Conservation (phyloP, 192 early-diverging fungal genomes). For the Umbelopsis isabellina region DNA sequence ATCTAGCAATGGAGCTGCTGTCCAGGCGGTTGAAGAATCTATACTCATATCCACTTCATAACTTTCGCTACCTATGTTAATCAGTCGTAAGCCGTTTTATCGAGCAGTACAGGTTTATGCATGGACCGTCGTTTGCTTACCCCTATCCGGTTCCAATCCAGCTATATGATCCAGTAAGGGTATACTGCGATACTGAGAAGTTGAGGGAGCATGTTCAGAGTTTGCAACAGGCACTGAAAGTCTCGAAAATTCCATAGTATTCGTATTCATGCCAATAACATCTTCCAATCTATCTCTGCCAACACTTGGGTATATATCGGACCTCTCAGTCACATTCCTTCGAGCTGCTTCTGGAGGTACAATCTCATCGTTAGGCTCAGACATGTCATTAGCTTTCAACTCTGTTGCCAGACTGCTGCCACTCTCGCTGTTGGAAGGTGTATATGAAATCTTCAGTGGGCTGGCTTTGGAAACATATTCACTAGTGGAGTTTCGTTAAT, state of each 20-base stretch:
- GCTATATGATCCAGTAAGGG: neutral
- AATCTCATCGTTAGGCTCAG: neutral
- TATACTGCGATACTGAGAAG: neutral
- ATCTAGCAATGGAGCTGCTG: neutral
- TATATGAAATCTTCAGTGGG: constrained; percentile 12
- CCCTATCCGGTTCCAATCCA: neutral
- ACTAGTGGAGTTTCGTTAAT: neutral
- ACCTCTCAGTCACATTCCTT: neutral
- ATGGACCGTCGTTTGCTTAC: neutral
- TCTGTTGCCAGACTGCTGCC: neutral
- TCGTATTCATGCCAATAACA: neutral
- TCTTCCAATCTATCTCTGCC: neutral
- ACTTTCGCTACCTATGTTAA: neutral
- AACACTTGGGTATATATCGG: neutral
- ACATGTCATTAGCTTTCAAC: neutral
- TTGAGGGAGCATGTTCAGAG: too few relatives aligned
- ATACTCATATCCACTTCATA: constrained; percentile 12
- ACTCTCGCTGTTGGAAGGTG: neutral
- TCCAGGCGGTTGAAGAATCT: neutral
- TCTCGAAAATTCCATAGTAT: neutral
- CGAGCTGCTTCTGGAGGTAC: constrained; percentile 13
- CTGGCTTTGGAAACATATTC: constrained; percentile 12
- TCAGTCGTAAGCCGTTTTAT: neutral
- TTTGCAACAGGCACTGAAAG: neutral
- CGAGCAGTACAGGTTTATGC: neutral